Evolutionary conservation across 306 rosid species (phyloP), one percentile per base, ranked within the genome.

Genomic region (Pyrus communis): DNA sequence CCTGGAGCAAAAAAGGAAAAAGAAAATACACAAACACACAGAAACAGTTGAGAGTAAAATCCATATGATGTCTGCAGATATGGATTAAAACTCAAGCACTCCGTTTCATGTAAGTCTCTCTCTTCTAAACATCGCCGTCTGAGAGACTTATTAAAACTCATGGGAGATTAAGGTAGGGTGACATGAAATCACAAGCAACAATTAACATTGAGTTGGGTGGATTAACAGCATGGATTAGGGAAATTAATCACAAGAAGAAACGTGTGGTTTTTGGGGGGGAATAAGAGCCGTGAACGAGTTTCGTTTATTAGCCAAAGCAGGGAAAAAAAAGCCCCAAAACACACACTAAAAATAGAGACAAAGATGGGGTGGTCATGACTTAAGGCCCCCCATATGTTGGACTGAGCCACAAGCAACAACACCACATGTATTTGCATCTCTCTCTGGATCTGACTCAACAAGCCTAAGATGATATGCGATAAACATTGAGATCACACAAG

Each of bases 121-220:
- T 51, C 55, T 15, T 46, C 19, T 46, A 14, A 14, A 46, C 7
- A 49, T 15, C 21, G 5, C 19, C 0, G 46, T 76, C 67, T 27
- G 21, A 49, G 72, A 64, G 81, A 71, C 12, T 59, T 22, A 59
- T 55, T 23, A 28, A 69, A 33, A 55, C 79, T 25, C 73, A 17
- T 22, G 54, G 65, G 30, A 59, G 11, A 59, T 59, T 51, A 28
- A 35, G 66, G 23, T 27, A 49, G 71, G 43, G 54, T 75, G 83
- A 86, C 86, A 79, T 83, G 85, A 86, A 77, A 86, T 84, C 81
- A 84, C 84, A 70, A 65, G 67, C 71, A 69, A 67, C 81, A 70
- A 57, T 25, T 42, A 6, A 52, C 25, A 27, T 28, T 68, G 10
- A 71, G 69, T 40, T 68, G 68, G 66, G 71, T 35, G 10, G 62